These are phyloP conservation scores for Parmelia sp. DNA, from an alignment of 495 filamentous ascomycete genomes.

Conservation along the genomic window DNA sequence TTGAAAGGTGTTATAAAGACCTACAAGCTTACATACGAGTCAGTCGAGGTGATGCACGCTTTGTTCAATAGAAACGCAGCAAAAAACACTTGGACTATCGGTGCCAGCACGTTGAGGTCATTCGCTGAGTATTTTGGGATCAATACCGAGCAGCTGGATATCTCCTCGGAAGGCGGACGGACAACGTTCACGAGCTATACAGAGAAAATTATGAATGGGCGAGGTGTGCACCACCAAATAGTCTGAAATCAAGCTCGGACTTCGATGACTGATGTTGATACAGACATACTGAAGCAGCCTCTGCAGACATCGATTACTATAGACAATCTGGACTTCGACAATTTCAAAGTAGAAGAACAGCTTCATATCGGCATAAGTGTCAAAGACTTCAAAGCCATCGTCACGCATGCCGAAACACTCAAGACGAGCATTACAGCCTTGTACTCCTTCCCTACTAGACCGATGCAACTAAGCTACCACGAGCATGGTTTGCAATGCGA, in stretches of 20 bases:
- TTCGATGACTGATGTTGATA: conserved; percentile 16
- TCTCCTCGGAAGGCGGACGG: conserved; percentile 64
- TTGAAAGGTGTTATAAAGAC: conserved; percentile 72
- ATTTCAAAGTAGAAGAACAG: conserved; percentile 68
- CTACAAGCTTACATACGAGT: conserved; percentile 86
- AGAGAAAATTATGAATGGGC: conserved; percentile 78
- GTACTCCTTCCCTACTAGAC: conserved; percentile 74
- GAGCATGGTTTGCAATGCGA: conserved; percentile 71
- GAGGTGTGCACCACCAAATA: conserved; percentile 46
- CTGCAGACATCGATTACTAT: conserved; percentile 87
- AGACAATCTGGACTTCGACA: conserved; percentile 79
- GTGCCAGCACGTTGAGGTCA: conserved; percentile 67
- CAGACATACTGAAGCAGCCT: conserved; percentile 87
- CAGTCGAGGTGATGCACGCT: conserved; percentile 73
- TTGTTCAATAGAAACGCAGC: conserved; percentile 69
- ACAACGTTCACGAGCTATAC: conserved; percentile 90
- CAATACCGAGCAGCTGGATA: conserved; percentile 85
- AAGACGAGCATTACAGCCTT: conserved; percentile 63
- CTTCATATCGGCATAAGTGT: conserved; percentile 84
- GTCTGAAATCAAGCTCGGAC: neutral
- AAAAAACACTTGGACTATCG: conserved; percentile 71
- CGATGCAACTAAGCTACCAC: conserved; percentile 75
- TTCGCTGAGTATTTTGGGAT: conserved; percentile 87
- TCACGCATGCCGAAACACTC: conserved; percentile 73
- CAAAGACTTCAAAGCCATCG: conserved; percentile 90